Base-by-base conservation (phyloP, 139 green algal species). In the Diplosphaera chodatii region DNA sequence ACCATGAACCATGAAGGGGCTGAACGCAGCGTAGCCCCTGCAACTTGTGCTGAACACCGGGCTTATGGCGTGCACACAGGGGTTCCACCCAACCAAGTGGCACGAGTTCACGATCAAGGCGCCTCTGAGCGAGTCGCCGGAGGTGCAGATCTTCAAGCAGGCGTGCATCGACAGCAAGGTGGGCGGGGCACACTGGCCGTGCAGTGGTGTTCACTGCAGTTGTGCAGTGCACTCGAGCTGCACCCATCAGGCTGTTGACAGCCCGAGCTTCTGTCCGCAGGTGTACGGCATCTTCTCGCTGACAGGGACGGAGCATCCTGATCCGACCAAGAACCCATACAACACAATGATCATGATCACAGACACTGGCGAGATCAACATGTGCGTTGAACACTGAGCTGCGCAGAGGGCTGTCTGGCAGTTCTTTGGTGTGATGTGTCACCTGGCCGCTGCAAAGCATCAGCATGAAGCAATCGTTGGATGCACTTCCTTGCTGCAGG, bases 271-370 rank as follows among this genome's bases (percentile, higher is more conserved):
- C 40, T 74, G 66, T 13, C 13, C 3, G 3, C 48, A 59, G 48
- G 80, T 85, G 41, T 86, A 78, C 41, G 80, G 80, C 68, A 79
- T 86, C 71, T 86, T 86, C 74, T 74, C 41, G 56, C 78, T 86
- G 55, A 86, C 80, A 16, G 80, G 80, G 1, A 32, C n/a, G 56
- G 65, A 66, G 34, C 80, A 86, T 62, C 77, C 77, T 1, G 77
- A 81, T 30, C 10, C 48, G 40, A 34, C 37, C 55, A 78, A 77
- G 66, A 86, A 86, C 77, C 74, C 77, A 2, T 85, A 78, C 73
- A 85, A 85, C 75, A 83, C 77, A 2, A 70, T 86, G 23, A 86
- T 86, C 74, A 86, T 86, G 80, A 74, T 86, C 32, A 82, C 74
- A 23, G 80, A 86, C 55, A 32, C 75, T 66, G 80, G 80, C 8